Evolutionary conservation across 2,329 filamentous ascomycete species (phyloP).

Genomic region (Capronia coronata): DNA sequence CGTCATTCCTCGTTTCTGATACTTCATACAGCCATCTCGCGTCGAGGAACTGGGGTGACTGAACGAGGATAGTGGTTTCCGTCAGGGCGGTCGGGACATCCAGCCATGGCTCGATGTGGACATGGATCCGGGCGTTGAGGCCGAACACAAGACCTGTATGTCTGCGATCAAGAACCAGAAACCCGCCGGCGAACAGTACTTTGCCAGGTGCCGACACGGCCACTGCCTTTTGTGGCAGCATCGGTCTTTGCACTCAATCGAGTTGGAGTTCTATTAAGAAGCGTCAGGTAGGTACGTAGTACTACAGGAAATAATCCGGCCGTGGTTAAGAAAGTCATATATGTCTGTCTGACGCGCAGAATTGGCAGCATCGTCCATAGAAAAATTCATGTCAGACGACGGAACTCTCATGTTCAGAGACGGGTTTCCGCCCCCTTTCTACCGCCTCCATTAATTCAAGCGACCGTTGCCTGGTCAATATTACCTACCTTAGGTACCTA

Average conservation of each 20-base stretch:
- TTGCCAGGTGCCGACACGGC: conserved; percentile 91
- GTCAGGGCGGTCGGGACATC: conserved; percentile 21
- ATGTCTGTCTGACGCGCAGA: no score
- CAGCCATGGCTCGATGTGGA: conserved; percentile 46
- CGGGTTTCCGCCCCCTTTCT: no score
- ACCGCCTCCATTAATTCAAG: no score
- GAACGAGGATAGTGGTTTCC: conserved; percentile 56
- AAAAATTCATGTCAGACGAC: no score
- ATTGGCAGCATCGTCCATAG: no score
- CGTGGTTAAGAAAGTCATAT: no score
- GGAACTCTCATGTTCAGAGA: no score
- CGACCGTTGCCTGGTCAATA: no score
- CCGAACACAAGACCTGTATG: conserved; percentile 70
- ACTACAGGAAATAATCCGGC: no score
- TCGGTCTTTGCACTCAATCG: conserved; percentile 8
- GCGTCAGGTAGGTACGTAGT: not conserved
- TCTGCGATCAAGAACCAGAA: conserved; percentile 81
- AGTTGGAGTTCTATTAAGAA: not conserved
- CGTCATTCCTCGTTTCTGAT: conserved; percentile 59
- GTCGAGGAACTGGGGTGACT: conserved; percentile 82
- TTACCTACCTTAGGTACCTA: no score
- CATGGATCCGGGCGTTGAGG: conserved; percentile 58
- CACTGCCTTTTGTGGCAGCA: conserved; percentile 33
- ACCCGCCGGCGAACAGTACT: conserved; percentile 88
- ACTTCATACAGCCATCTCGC: conserved; percentile 86